These are phyloP conservation scores for Colletotrichum euphorbiae DNA, from an alignment of 2,329 filamentous ascomycete species.

Conservation along the genomic window DNA sequence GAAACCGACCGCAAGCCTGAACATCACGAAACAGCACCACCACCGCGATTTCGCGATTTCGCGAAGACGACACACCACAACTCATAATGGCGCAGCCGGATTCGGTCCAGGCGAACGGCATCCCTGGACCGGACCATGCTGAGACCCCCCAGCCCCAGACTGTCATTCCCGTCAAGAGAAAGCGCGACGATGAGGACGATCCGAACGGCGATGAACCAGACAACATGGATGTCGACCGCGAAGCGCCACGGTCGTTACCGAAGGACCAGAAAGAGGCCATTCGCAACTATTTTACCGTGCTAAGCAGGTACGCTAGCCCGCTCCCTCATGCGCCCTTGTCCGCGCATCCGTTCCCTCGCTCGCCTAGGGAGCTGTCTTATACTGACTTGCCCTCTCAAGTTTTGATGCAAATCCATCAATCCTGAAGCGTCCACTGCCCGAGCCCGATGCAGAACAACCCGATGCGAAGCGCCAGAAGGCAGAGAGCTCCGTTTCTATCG, in stretches of 20 bases:
- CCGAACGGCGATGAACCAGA: conserved; percentile 43
- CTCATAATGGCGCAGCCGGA: conserved; percentile 56
- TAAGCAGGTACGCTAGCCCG: conserved; percentile 51
- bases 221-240: conserved; percentile 45
- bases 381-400: conserved; percentile 55
- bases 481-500: conserved; percentile 56
- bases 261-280: conserved; percentile 52
- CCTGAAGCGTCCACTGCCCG: conserved; percentile 64
- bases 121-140: conserved; percentile 50
- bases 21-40: conserved; percentile 22
- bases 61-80: conserved; percentile 20
- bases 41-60: neutral
- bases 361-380: conserved; percentile 1
- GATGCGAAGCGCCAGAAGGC: conserved; percentile 71
- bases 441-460: conserved; percentile 60
- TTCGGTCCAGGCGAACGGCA: conserved; percentile 55
- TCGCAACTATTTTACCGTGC: conserved; percentile 51
- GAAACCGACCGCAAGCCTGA: conserved; percentile 12
- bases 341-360: conserved; percentile 1
- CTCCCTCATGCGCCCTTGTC: conserved; percentile 17
- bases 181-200: conserved; percentile 65
- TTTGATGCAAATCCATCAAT: conserved; percentile 66
- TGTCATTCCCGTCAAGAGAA: conserved; percentile 63
- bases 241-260: conserved; percentile 7
- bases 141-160: conserved; percentile 48